Base-by-base conservation (phyloP, 768 basidiomycete genomes). In the Auriscalpium vulgare region DNA sequence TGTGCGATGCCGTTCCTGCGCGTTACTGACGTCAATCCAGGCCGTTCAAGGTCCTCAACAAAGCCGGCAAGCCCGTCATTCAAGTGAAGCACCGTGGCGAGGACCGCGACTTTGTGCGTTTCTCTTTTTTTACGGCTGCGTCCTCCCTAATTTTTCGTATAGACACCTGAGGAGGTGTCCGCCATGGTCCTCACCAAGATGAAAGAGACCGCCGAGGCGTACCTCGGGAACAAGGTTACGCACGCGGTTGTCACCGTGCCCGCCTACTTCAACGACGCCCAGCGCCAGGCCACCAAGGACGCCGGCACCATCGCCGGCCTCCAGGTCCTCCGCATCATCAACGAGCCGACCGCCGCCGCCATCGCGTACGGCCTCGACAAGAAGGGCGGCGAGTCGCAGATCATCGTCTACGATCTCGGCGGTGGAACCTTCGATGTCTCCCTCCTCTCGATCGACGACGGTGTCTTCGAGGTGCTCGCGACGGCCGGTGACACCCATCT, bases 341-440 rank as follows among this genome's bases (percentile, higher is more conserved):
- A 97, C 75, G 93, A 97, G 72, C 92, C 95, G 44, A 97, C 95
- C 51, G 93, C 95, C 47, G 92, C 95, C 64, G 95, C 93, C 56
- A 95, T 97, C 76, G 94, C 95, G 62, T 97, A 98, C 73, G 95
- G 95, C 75, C 87, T 97, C 44, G 94, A 95, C 83, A 95, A 95
- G 81, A 91, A 91, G 75, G 84, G 81, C 47, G 89, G 89, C 50
- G 95, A 97, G 75, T 87, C 89, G 51, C 91, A 94, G 68, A 94
- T 98, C 70, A 91, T 97, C 64, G 93, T 97, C 68, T 97, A 97
- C 74, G 95, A 98, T 77, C 88, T 97, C 58, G 95, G 95, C 71
- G 95, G 95, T 73, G 95, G 95, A 74, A 98, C 95, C 50, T 98
- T 97, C 75, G 95, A 97, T 82, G 94, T 98, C 34, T 97, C 94